Evolutionary conservation across 2,329 filamentous ascomycete species (phyloP).

Genomic region (Paecilomyces dactylethromorphus): DNA sequence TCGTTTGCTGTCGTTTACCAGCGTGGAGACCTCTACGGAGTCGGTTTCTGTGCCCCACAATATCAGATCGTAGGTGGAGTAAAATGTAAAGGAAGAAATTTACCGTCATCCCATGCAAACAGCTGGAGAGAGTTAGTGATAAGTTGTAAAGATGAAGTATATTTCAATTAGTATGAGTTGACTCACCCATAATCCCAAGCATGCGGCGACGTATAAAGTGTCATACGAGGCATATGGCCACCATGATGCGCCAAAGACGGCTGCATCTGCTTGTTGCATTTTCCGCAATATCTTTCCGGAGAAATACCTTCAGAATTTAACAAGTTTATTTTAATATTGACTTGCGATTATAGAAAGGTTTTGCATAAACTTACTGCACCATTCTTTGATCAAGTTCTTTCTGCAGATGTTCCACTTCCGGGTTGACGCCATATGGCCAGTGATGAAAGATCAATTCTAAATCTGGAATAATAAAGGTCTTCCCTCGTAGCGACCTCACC

Average conservation of each 20-base stretch:
- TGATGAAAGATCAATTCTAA: background rate
- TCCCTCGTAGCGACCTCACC: background rate
- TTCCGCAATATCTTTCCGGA: background rate
- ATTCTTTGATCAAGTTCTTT: background rate
- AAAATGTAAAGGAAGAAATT: background rate
- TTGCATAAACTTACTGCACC: background rate
- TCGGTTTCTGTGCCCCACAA: background rate
- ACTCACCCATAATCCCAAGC: conserved; percentile 1
- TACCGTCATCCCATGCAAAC: background rate
- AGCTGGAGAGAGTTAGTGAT: background rate
- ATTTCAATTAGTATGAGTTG: background rate
- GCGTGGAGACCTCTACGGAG: too few species aligned
- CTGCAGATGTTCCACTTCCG: background rate
- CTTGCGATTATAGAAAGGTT: background rate
- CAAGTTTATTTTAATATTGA: background rate
- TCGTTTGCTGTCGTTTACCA: too few species aligned
- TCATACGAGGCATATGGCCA: background rate
- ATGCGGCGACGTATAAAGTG: conserved; percentile 22
- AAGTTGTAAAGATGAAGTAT: background rate
- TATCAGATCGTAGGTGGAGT: background rate
- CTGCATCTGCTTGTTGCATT: background rate
- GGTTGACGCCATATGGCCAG: background rate
- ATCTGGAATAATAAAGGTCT: background rate
- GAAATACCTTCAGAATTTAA: background rate
- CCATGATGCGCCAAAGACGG: background rate